Base-by-base conservation (phyloP, 306 rosid genomes). In the Carpinus viminea region DNA sequence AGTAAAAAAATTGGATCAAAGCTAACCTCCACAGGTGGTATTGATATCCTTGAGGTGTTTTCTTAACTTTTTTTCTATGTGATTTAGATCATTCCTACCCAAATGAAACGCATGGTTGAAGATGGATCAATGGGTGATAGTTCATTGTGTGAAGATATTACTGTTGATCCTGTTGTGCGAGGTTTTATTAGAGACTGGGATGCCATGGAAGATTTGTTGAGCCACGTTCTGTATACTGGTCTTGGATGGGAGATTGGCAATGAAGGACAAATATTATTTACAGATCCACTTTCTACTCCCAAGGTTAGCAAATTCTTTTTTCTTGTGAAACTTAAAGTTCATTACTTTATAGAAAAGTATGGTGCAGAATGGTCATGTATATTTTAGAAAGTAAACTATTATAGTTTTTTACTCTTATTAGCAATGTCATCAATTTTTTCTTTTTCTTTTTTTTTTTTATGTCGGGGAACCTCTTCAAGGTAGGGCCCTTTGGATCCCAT, bases 171-270 rank as follows among this genome's bases (percentile, higher is more conserved):
- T 0, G 92, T 94, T 15, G 91, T 76, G 81, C 89, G 94, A 45
- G 96, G 96, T 31, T 81, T 87, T 74, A 70, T 94, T 51, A 92
- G 86, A 74, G 98, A 95, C 73, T 95, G 99, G 99, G 99, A 95
- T 85, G 97, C 99, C 21, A 83, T 95, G 92, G 99, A 95, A 83
- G 99, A 95, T 82, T 82, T 95, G 81, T 86, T 95, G 89, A 90
- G 90, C 82, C 89, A 95, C 89, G 87, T 93, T 26, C 82, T 95
- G 53, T 95, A 95, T 68, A 75, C 90, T 72, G 99, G 98, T 64
- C 99, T 95, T 73, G 99, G 99, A 74, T 95, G 99, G 99, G 99
- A 93, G 86, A 90, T 93, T 10, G 99, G 99, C 72, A 93, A 93
- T 70, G 98, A 94, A 89, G 98, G 98, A 51, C 96, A 94, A 75